Evolutionary conservation across 805 yeast genomes (phyloP).

Genomic region (Hanseniaspora taiwanica): DNA sequence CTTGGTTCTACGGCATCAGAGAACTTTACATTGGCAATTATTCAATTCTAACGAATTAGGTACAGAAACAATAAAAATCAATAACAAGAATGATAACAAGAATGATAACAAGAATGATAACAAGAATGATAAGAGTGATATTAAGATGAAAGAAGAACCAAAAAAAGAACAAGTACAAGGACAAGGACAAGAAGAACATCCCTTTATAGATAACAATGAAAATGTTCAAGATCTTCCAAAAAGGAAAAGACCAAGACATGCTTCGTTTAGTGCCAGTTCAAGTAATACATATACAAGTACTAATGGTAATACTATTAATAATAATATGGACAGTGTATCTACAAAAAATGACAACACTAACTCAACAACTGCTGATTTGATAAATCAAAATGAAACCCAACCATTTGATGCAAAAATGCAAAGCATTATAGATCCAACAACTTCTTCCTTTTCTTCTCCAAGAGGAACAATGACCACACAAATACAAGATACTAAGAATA

Average conservation of each 20-base stretch:
- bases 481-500: not conserved
- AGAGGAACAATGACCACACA: slow-evolving; percentile 22
- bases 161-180: too few relatives aligned
- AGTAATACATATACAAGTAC: slow-evolving; percentile 22
- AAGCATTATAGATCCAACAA: too few relatives aligned
- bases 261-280: slow-evolving; percentile 32
- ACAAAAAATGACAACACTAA: not conserved
- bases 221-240: not conserved
- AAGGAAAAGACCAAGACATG: slow-evolving; percentile 26
- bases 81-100: too few relatives aligned
- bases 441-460: too few relatives aligned
- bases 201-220: slow-evolving; percentile 16
- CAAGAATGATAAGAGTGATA: too few relatives aligned
- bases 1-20: slow-evolving; percentile 83
- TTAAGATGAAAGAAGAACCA: too few relatives aligned
- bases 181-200: too few relatives aligned
- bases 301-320: not conserved
- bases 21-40: slow-evolving; percentile 58
- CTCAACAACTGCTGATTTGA: not conserved
- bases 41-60: slow-evolving; percentile 4
- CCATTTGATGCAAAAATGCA: too few relatives aligned
- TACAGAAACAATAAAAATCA: too few relatives aligned
- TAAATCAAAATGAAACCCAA: not conserved
- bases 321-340: not conserved
- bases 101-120: too few relatives aligned